Conservation (phyloP, 305 asterid species). For the Fraxinus albicans region DNA sequence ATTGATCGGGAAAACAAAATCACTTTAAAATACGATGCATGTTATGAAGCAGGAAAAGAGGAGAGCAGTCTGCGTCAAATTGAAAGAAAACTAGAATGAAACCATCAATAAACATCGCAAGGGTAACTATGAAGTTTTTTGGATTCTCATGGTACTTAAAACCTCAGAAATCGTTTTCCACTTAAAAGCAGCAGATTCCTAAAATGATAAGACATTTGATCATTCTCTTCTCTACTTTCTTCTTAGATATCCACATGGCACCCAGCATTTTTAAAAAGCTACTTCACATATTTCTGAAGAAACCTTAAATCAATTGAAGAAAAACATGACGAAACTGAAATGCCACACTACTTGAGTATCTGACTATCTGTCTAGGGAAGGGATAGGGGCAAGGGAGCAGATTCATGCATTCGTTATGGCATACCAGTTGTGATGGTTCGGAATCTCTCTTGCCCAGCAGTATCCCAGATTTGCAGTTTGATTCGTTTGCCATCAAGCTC, state of each 20-base stretch:
- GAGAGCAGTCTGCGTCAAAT: background rate
- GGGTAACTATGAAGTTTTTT: background rate
- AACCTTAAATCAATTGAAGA: background rate
- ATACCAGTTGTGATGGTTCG: slow-evolving; percentile 88
- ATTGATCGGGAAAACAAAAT: background rate
- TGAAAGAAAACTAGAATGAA: background rate
- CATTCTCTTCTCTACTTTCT: background rate
- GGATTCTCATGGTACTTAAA: background rate
- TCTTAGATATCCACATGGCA: background rate
- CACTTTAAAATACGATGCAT: too few relatives aligned
- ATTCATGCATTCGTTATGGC: slow-evolving; percentile 17
- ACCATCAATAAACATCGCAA: background rate
- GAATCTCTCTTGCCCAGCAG: slow-evolving; percentile 92
- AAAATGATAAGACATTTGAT: background rate
- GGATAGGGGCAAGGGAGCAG: background rate
- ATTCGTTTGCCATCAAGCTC: slow-evolving; percentile 83
- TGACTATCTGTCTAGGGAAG: background rate
- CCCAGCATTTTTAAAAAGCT: background rate
- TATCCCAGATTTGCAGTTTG: slow-evolving; percentile 88
- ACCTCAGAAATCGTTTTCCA: background rate
- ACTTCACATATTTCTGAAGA: background rate
- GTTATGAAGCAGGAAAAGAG: background rate
- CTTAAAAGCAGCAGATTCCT: background rate
- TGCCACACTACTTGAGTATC: background rate
- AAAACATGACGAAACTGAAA: slow-evolving; percentile 4